Percentiles rank a stretch among this genome's conserved stretches.
Evolutionary conservation across 129 eudicot genomes (phyloP).

Genomic region (Arctium lappa): DNA sequence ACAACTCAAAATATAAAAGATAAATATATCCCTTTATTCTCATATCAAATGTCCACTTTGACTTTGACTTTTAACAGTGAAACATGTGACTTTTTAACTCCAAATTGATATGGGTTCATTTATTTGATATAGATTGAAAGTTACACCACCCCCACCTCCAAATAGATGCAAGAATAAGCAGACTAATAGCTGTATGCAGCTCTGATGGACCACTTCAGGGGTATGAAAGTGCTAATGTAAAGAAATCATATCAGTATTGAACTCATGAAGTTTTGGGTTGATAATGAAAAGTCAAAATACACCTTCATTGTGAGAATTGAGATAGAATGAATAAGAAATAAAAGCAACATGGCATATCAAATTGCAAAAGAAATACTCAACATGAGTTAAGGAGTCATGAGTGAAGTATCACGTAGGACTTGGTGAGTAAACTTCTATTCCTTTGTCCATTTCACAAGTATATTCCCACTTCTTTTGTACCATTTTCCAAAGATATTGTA

Average conservation of each 20-base stretch:
- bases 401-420: not conserved
- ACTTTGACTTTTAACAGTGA: not conserved
- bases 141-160: not conserved
- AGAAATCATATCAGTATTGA: not conserved
- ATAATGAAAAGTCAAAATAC: not conserved
- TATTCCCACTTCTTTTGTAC: not conserved
- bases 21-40: not conserved
- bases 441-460: not conserved
- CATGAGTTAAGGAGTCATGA: not conserved
- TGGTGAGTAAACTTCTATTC: not conserved
- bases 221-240: too few species aligned
- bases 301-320: not conserved
- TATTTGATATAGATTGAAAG: not conserved
- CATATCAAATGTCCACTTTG: not conserved
- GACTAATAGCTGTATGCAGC: not conserved
- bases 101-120: not conserved
- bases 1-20: not conserved
- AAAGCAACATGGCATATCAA: not conserved
- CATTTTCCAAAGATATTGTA: not conserved
- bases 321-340: too few species aligned
- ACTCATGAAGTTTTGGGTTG: not conserved
- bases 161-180: not conserved
- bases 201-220: not conserved
- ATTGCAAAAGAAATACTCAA: not conserved
- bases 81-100: not conserved